phyloP scores from a whole-genome alignment of 192 early-diverging fungal genomes.

The Gaertneriomyces semiglobifer region DNA sequence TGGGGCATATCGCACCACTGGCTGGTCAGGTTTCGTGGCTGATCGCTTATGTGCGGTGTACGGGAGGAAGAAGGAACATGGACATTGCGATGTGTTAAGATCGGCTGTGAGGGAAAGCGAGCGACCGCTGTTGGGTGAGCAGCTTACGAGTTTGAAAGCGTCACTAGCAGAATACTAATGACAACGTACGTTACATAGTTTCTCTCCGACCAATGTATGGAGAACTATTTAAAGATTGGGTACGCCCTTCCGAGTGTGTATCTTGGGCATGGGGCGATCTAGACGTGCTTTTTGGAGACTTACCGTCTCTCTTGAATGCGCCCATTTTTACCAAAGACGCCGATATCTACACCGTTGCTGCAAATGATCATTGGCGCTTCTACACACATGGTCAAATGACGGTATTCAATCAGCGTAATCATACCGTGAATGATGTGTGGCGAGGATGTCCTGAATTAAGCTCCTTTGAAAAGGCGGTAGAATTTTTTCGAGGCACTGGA shows the following conservation, averaged over 20 bases:
- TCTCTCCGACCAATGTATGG: slow-evolving; percentile 12
- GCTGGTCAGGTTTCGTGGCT: slow-evolving; percentile 6
- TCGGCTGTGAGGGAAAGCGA: slow-evolving; percentile 1
- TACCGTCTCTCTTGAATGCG: background rate
- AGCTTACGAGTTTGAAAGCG: background rate
- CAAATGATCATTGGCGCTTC: slow-evolving; percentile 11
- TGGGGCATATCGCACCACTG: background rate
- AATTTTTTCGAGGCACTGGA: background rate
- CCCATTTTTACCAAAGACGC: slow-evolving; percentile 1
- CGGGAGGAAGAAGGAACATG: background rate
- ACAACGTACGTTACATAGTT: background rate
- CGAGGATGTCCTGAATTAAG: slow-evolving; percentile 9
- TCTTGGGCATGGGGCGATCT: slow-evolving; percentile 29
- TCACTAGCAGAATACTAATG: background rate
- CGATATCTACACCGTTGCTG: slow-evolving; percentile 14
- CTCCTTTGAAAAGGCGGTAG: background rate
- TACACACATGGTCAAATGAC: slow-evolving; percentile 26
- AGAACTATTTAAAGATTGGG: slow-evolving; percentile 15
- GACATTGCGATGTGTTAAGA: background rate
- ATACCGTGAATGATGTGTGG: slow-evolving; percentile 9
- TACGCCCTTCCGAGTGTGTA: slow-evolving; percentile 5
- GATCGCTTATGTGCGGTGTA: slow-evolving; percentile 16
- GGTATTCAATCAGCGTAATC: slow-evolving; percentile 7
- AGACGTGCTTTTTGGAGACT: slow-evolving; percentile 17
- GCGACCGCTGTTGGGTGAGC: background rate